Evolutionary conservation across 257 asterid genomes (phyloP), one percentile per base, ranked within the genome.

Genomic region (Penstemon newberryi): DNA sequence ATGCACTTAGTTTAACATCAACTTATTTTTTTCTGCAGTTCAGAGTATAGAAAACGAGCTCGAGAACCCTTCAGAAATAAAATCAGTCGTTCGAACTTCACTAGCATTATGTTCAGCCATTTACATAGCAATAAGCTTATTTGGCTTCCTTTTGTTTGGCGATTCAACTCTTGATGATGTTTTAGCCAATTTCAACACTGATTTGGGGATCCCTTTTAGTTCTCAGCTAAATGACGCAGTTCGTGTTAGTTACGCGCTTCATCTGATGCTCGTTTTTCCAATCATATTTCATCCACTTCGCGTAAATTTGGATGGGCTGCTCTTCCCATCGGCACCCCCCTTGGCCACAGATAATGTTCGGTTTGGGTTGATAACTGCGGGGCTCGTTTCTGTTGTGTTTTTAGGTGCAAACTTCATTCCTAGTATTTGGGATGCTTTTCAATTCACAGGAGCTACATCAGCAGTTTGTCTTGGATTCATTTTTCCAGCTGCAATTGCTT

Each of bases 101-200:
- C 11, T 83, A 3, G 82, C 81, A 33, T 78, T 85, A 4, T 87
- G 92, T 79, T 83, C 88, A 13, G 38, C 40, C 25, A 76, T 77
- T 19, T 87, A 87, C 65, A 63, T 87, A 37, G 70, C 78, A 85
- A 83, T 84, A 2, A 89, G 89, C 83, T 71, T 80, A 72, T 84
- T 89, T 6, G 91, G 89, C 3, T 78, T 78, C 72, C 88, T 86
- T 39, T 75, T 89, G 47, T 81, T 86, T 70, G 94, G 91, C 0
- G 87, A 82, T 38, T 63, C 77, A 5, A 86, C 85, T 43, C 84
- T 84, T 8, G 86, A 81, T 42, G 88, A 83, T 36, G 73, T 83
- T 13, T 42, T 83, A 5, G 72, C 88, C 59, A 83, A 83, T 39
- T 83, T 83, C 63, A 66, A 72, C 75, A 46, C 72, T 0, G 67